Base-by-base conservation (phyloP, 306 rosid genomes). In the Citrullus amarus region DNA sequence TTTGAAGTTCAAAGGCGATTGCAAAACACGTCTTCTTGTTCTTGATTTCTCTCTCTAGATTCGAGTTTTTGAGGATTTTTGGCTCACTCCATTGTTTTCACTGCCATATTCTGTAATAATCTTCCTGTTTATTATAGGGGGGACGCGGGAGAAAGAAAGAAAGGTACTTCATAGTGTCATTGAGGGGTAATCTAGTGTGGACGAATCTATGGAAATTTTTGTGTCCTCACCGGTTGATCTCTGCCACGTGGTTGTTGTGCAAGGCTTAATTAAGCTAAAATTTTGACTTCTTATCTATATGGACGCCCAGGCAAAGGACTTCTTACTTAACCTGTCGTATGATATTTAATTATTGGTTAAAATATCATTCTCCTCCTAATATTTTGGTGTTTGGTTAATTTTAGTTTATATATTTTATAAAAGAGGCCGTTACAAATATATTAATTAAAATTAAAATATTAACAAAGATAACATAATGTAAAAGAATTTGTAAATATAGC, bases 11-110 rank as follows among this genome's bases (percentile, higher is more conserved):
- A 4, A 12, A 72, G 60, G 5, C 1, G 58, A 72, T 25, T 25
- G 36, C 43, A 53, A 16, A 25, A 43, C 16, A 68, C 41, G 54
- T 57, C 60, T 25, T 13, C 41, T 54, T 51, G 39, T 16, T 67
- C 38, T 79, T 68, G 61, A 43, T 73, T 9, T 81, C 44, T 70
- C 74, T 74, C 51, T 39, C 50, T 78, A 58, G 10, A 68, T 48
- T 65, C 10, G 48, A 62, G 38, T 48, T 20, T 44, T 70, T 70
- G 28, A 72, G 25, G 22, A 28, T 28, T 70, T 70, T 68, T 22
- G 15, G 4, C 10, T 71, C 41, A 73, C 58, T 48, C 58, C 57
- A 69, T 44, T 1, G 55, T 48, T 44, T 43, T 18, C 75, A 20
- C 58, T 22, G 77, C 59, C 43, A 53, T 30, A 6, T 70, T 69